These are phyloP conservation scores for Ogataea pini DNA, from an alignment of 805 yeast species.

Conservation along the genomic window DNA sequence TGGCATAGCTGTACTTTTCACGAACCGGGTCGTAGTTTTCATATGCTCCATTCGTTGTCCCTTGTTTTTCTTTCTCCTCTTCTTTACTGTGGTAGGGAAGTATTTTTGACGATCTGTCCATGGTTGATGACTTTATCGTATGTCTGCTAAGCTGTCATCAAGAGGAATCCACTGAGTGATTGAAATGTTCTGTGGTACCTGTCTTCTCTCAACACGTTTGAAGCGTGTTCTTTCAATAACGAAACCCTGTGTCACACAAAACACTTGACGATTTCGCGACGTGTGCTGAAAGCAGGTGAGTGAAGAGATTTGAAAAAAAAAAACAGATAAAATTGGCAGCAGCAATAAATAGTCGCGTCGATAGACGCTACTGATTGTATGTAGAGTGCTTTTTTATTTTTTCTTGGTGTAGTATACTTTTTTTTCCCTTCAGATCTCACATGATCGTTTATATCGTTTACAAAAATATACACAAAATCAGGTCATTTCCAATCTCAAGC, in stretches of 20 bases:
- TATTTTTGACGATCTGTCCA: slow-evolving; percentile 10
- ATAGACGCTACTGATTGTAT: background rate
- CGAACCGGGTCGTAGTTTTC: slow-evolving; percentile 23
- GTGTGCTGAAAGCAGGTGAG: background rate
- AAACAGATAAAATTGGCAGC: background rate
- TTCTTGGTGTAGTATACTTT: background rate
- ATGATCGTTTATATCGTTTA: slow-evolving; percentile 11
- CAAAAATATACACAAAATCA: slow-evolving; percentile 10
- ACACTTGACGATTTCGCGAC: background rate
- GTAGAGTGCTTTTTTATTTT: background rate
- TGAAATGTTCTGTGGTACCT: background rate
- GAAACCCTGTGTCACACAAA: background rate
- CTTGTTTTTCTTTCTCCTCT: slow-evolving; percentile 16
- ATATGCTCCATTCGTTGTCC: slow-evolving; percentile 1
- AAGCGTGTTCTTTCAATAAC: background rate
- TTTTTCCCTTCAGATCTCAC: slow-evolving; percentile 3
- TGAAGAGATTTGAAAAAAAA: background rate
- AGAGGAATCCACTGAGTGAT: background rate
- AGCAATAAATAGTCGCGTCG: background rate
- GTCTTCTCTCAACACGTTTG: background rate
- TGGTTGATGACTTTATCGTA: background rate
- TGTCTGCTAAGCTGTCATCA: background rate
- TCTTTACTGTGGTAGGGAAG: slow-evolving; percentile 21
- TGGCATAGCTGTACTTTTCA: slow-evolving; percentile 28
- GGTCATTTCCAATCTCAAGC: slow-evolving; percentile 11